Evolutionary conservation across 352 stramenopile species (phyloP).

Genomic region (Phytophthora citrophthora): DNA sequence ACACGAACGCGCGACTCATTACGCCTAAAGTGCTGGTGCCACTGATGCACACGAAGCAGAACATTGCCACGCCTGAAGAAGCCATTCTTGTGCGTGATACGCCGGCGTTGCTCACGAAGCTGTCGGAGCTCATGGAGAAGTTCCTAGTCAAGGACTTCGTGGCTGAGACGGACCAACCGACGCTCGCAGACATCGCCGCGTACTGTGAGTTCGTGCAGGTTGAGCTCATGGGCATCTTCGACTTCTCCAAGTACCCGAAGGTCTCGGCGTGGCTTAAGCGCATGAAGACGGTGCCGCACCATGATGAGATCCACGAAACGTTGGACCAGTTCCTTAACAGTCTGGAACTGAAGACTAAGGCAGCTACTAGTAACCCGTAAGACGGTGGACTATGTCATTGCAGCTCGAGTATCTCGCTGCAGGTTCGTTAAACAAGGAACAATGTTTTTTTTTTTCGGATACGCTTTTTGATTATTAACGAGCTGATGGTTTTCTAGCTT

Average conservation of each 20-base stretch:
- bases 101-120: conserved; percentile 36
- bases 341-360: conserved; percentile 34
- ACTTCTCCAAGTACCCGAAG: conserved; percentile 57
- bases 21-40: conserved; percentile 55
- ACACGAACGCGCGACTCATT: conserved; percentile 60
- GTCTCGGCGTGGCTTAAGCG: conserved; percentile 49
- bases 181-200: conserved; percentile 41
- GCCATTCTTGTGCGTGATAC: conserved; percentile 31
- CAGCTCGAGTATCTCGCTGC: neutral
- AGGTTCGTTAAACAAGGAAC: neutral
- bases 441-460: conserved; percentile 4
- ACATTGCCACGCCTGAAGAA: conserved; percentile 33
- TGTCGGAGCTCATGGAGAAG: conserved; percentile 52
- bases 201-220: conserved; percentile 57
- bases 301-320: conserved; percentile 51
- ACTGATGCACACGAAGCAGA: conserved; percentile 40
- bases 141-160: conserved; percentile 50
- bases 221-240: conserved; percentile 45
- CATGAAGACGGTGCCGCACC: conserved; percentile 58
- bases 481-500: conserved; percentile 24
- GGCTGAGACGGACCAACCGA: conserved; percentile 37
- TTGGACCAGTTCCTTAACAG: conserved; percentile 32
- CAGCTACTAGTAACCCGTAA: conserved; percentile 17
- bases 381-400: neutral
- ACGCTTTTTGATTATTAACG: conserved; percentile 23